Base-by-base conservation (phyloP, 768 basidiomycete genomes). In the Suillus hirtellus region DNA sequence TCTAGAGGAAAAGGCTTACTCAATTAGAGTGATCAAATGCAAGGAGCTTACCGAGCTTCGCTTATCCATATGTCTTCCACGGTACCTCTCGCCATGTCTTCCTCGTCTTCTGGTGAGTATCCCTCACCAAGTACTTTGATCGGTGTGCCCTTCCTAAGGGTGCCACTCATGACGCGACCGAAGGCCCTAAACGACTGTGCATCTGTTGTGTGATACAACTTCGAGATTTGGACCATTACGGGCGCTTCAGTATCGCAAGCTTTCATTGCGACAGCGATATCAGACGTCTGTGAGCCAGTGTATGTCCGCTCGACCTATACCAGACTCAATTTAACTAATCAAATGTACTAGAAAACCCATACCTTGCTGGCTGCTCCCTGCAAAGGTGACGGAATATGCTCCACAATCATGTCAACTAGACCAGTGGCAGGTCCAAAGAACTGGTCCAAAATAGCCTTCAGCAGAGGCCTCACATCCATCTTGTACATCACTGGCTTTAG, bases 111-210 rank as follows among this genome's bases (percentile, higher is more conserved):
- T n/a, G 93, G 92, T 15, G 95, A 96, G 75, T 96, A 99, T 0
- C 95, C 95, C 74, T 99, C 97, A 62, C 97, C 97, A 8, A 99
- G 81, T n/a, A 99, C 96, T 79, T 97, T 98, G 66, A 99, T 82
- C 40, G 88, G 81, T 82, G 86, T 83, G 14, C 95, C 95, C 68
- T 90, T 90, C 69, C 83, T 81, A 27, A 98, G 76, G 0, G 96
- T 97, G 21, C 97, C 97, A 68, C 93, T 95, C 75, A 98, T 81
- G 19, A 99, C 88, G 65, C 97, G 87, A 43, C 96, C 97, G 71
- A 96, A 98, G 8, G 97, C 94, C 60, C 97, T 83, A 84, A 99
- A 99, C 40, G 93, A 93, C 70, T 93, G 93, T 8, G 97, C 97
- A 70, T 99, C 97, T 6, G 93, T 92, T 2, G 96, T 96, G 68